Evolutionary conservation across 2,329 filamentous ascomycete genomes (phyloP), one percentile per base, ranked within the genome.

Genomic region (Ascochyta rabiei): DNA sequence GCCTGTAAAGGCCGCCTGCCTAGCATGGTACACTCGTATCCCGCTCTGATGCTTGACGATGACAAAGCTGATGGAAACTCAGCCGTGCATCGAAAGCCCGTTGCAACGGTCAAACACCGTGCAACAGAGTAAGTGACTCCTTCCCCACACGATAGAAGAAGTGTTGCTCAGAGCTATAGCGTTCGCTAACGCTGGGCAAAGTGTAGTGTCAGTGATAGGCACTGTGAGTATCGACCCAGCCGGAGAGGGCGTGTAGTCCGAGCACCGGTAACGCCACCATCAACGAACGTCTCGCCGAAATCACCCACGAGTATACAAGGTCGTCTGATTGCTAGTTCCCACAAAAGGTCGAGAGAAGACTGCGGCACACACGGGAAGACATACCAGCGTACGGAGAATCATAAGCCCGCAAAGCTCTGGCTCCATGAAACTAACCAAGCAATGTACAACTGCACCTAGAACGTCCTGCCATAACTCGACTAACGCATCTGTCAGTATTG

Each of bases 31-130:
- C 9, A 34, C n/a, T 16, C 12, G 18, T 18, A n/a, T 13, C 12
- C 5, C 12, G 6, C 28, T 30, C 12, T 15, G 10, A 30, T 30
- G 28, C 28, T 19, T 12, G 10, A 23, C 6, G 6, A 26, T 16
- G 23, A 45, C 2, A 7, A 12, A 41, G 24, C 41, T 55, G 31
- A 55, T n/a, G 16, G 28, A 12, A 1, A 9, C 18, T 12, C 18
- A 55, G 52, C n/a, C 52, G 52, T 35, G 46, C 52, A 37, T 55
- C 52, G 5, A 55, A 55, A 15, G 47, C 52, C 30, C 52, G 52
- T 12, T 55, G 52, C 35, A 46, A 55, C 26, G 47, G 52, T 23
- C 46, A 46, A 8, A 50, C 39, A 1, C 52, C 52, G 9, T 55
- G 52, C 35, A 50, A 55, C 16, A 30, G 47, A n/a, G 52, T 50